Conservation (phyloP, 2,329 filamentous ascomycete genomes). For the Tolypocladium paradoxum region DNA sequence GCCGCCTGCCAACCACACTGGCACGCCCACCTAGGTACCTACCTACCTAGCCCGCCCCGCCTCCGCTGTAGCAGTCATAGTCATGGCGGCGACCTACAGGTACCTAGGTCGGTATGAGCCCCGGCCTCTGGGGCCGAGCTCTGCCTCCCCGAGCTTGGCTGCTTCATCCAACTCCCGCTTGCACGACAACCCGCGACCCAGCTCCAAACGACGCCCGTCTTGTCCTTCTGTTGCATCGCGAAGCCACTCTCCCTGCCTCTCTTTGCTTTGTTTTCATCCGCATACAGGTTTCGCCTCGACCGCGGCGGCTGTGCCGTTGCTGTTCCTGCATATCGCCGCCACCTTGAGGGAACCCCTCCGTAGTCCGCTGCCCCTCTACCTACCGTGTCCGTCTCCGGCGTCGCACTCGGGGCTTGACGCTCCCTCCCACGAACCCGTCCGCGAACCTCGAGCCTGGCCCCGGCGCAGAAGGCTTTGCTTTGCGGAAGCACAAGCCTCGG, state of each 20-base stretch:
- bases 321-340: neutral
- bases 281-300: neutral
- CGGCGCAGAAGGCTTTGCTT: neutral
- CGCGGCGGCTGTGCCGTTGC: neutral
- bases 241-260: neutral
- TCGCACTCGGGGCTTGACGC: slow-evolving; percentile 1
- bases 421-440: slow-evolving; percentile 7
- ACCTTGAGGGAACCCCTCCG: slow-evolving; percentile 3
- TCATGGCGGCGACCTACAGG: too few relatives aligned
- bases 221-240: neutral
- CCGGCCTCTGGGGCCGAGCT: neutral
- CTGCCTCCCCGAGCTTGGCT: neutral
- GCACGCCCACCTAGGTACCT: too few relatives aligned
- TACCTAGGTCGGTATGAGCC: too few relatives aligned
- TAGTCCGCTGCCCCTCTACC: slow-evolving; percentile 1
- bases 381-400: neutral
- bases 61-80: too few relatives aligned
- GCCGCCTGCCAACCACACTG: neutral
- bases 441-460: neutral
- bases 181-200: neutral
- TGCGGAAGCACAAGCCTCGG: neutral
- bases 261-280: neutral
- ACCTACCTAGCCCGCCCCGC: too few relatives aligned
- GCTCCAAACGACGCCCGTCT: neutral
- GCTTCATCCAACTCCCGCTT: neutral